phyloP scores from a whole-genome alignment of 345 rosid genomes.

The Ailanthus altissimus region DNA sequence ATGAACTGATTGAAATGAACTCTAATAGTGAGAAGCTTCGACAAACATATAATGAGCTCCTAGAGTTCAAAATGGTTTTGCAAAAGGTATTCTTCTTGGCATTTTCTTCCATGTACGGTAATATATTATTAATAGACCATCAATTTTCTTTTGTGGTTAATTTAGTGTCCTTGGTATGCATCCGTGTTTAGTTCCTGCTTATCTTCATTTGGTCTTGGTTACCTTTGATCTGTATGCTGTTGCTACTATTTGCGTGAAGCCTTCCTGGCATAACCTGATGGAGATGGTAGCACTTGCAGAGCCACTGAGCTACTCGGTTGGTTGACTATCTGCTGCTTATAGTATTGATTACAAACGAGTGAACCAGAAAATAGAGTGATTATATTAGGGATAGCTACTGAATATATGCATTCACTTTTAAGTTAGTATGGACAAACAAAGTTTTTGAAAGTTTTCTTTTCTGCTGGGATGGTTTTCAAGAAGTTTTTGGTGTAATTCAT shows the following conservation, averaged over 20 bases:
- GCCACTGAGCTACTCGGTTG: neutral
- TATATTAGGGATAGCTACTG: neutral
- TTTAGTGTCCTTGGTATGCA: neutral
- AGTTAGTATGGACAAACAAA: neutral
- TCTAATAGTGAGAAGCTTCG: conserved; percentile 90
- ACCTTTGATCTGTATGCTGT: too few relatives aligned
- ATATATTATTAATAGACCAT: neutral
- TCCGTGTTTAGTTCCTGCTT: neutral
- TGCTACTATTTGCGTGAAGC: neutral
- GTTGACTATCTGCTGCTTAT: neutral
- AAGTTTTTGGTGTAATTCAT: neutral
- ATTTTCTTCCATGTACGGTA: conserved; percentile 3
- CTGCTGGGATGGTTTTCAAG: neutral
- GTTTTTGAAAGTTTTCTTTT: neutral
- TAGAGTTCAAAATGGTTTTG: conserved; percentile 90
- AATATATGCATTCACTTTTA: conserved; percentile 1
- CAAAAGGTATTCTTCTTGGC: conserved; percentile 59
- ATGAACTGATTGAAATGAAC: conserved; percentile 89
- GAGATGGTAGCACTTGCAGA: neutral
- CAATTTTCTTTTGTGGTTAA: neutral
- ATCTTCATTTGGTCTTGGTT: neutral
- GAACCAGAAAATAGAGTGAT: neutral
- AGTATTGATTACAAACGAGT: neutral
- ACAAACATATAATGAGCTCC: conserved; percentile 82
- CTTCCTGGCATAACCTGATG: neutral